A percentile compares a stretch with the other conserved stretches of the same genome.
These are phyloP conservation scores for Hypoxylon sp. DNA, from an alignment of 2,329 filamentous ascomycete genomes.

Conservation along the genomic window DNA sequence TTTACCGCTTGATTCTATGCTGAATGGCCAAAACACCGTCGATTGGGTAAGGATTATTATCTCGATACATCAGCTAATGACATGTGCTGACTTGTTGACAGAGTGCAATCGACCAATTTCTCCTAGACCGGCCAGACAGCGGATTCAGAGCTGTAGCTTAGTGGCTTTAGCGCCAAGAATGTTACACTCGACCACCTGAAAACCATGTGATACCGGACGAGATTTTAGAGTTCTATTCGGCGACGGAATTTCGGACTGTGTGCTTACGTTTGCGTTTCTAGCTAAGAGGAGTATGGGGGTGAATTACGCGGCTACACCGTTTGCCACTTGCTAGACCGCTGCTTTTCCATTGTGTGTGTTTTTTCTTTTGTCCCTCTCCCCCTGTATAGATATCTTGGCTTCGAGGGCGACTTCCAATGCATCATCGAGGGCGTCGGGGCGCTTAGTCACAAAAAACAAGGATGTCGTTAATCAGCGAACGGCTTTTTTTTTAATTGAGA, in stretches of 20 bases:
- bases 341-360: slow-evolving; percentile 4
- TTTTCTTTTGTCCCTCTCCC: not conserved
- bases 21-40: slow-evolving; percentile 54
- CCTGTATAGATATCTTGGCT: slow-evolving; percentile 32
- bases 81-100: slow-evolving; percentile 40
- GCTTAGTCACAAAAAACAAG: slow-evolving; percentile 33
- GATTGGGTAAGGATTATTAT: slow-evolving; percentile 59
- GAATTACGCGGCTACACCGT: slow-evolving; percentile 10
- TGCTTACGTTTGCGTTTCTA: slow-evolving; percentile 5
- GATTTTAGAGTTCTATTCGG: slow-evolving; percentile 25
- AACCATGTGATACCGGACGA: slow-evolving; percentile 11
- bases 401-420: slow-evolving; percentile 33
- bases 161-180: not conserved
- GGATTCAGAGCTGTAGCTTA: slow-evolving; percentile 42
- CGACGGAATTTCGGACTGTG: slow-evolving; percentile 28
- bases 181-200: not conserved
- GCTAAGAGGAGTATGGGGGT: slow-evolving; percentile 15
- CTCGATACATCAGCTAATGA: not conserved
- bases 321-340: slow-evolving; percentile 21
- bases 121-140: slow-evolving; percentile 49
- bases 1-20: slow-evolving; percentile 57
- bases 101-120: slow-evolving; percentile 52
- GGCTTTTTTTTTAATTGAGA: slow-evolving; percentile 21
- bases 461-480: slow-evolving; percentile 20
- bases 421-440: slow-evolving; percentile 35